Percentiles rank a stretch among this genome's conserved stretches.
Conservation (phyloP, 805 yeast genomes). For the Yamadazyma tumulicola region DNA sequence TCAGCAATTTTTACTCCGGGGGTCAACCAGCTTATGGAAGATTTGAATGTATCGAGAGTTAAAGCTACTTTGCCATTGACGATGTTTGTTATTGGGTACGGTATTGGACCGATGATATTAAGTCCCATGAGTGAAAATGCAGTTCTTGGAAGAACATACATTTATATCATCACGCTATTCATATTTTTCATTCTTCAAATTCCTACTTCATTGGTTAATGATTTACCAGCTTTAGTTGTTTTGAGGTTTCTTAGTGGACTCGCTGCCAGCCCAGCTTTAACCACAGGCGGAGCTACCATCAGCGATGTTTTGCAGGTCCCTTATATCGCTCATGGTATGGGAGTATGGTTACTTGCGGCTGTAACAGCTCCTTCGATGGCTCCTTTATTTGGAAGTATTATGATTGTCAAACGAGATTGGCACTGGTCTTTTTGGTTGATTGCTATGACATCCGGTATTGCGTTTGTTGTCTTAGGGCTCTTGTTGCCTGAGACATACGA, state of each 20-base stretch:
- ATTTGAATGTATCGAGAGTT: conserved; percentile 41
- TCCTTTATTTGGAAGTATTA: conserved; percentile 53
- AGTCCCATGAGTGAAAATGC: conserved; percentile 61
- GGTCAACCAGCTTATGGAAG: conserved; percentile 38
- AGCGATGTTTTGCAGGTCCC: conserved; percentile 46
- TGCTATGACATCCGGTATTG: conserved; percentile 37
- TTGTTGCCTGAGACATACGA: conserved; percentile 48
- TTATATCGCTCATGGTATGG: conserved; percentile 44
- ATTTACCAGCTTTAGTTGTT: conserved; percentile 49
- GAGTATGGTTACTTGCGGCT: conserved; percentile 52
- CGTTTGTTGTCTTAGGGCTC: conserved; percentile 32
- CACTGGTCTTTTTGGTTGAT: conserved; percentile 56
- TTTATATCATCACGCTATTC: conserved; percentile 47
- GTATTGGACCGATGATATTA: conserved; percentile 57
- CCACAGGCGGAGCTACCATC: conserved; percentile 58
- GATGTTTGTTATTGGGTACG: conserved; percentile 59
- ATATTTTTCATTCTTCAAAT: conserved; percentile 52
- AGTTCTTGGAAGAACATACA: conserved; percentile 48
- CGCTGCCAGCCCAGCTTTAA: conserved; percentile 52
- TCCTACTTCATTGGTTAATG: conserved; percentile 51
- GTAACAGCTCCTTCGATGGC: conserved; percentile 55
- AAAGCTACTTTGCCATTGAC: conserved; percentile 52
- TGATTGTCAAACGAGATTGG: conserved; percentile 50
- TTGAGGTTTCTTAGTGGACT: conserved; percentile 54
- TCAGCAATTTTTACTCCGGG: conserved; percentile 58